These are phyloP conservation scores for Lasiodiplodia citricola DNA, from an alignment of 2,329 filamentous ascomycete species.

Conservation along the genomic window DNA sequence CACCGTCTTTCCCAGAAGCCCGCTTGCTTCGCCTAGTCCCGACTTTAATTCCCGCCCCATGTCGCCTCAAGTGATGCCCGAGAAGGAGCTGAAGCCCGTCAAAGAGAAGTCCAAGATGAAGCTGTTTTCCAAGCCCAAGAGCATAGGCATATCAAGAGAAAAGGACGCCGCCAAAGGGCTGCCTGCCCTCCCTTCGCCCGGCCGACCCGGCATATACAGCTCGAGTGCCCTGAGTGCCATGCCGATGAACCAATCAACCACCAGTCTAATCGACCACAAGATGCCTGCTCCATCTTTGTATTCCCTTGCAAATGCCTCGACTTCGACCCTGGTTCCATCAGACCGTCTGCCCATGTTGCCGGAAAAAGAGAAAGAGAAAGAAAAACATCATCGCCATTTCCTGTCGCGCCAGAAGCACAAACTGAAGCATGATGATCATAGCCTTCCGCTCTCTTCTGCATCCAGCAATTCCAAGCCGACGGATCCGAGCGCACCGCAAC, in stretches of 20 bases:
- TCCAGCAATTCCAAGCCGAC: constrained; percentile 77
- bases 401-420: constrained; percentile 81
- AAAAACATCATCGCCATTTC: constrained; percentile 78
- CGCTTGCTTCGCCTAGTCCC: constrained; percentile 49
- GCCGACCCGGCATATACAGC: constrained; percentile 69
- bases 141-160: constrained; percentile 72
- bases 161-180: constrained; percentile 62
- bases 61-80: constrained; percentile 27
- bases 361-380: constrained; percentile 66
- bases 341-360: constrained; percentile 50
- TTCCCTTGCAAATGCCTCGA: constrained; percentile 75
- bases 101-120: constrained; percentile 83
- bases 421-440: constrained; percentile 71
- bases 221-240: constrained; percentile 59
- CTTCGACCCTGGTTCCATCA: constrained; percentile 73
- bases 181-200: constrained; percentile 73
- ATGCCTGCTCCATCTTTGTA: constrained; percentile 66
- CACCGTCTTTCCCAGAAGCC: constrained; percentile 72
- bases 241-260: constrained; percentile 72
- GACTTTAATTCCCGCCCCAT: constrained; percentile 31
- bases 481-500: constrained; percentile 75
- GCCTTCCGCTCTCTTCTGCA: constrained; percentile 75
- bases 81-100: constrained; percentile 66
- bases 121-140: constrained; percentile 74
- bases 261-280: constrained; percentile 67